Conservation (phyloP, 2,329 filamentous ascomycete species). For the Aspergillus tanneri region DNA sequence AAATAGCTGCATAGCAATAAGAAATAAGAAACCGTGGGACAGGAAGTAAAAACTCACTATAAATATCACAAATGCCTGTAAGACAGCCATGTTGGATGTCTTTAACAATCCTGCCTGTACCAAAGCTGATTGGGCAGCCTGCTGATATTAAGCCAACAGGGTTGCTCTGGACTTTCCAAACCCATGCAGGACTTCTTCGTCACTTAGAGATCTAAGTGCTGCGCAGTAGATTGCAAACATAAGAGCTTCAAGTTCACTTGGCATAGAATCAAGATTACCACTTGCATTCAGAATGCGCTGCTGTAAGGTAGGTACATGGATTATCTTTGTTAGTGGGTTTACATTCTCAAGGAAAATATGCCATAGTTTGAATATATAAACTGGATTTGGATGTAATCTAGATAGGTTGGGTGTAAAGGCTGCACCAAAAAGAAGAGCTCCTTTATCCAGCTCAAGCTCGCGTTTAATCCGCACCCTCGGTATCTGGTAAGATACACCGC, state of each 20-base stretch:
- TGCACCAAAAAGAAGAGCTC: too few relatives aligned
- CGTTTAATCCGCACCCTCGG: background rate
- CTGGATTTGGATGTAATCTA: slow-evolving; percentile 23
- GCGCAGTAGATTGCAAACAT: slow-evolving; percentile 67
- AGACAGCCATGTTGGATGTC: slow-evolving; percentile 45
- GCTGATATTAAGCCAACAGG: slow-evolving; percentile 41
- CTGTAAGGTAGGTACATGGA: slow-evolving; percentile 65
- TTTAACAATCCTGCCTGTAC: slow-evolving; percentile 35
- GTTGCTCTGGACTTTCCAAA: slow-evolving; percentile 31
- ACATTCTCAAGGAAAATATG: slow-evolving; percentile 68
- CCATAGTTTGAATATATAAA: slow-evolving; percentile 51
- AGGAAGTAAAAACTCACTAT: slow-evolving; percentile 31
- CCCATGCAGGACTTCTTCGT: slow-evolving; percentile 51
- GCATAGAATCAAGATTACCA: slow-evolving; percentile 55
- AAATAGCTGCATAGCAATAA: slow-evolving; percentile 15
- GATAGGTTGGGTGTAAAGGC: slow-evolving; percentile 1
- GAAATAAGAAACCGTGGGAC: background rate
- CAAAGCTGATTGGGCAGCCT: slow-evolving; percentile 43
- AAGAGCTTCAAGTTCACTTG: slow-evolving; percentile 61
- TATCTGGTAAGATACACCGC: background rate
- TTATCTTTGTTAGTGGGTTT: slow-evolving; percentile 66
- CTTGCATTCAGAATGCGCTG: slow-evolving; percentile 61
- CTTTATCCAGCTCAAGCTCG: slow-evolving; percentile 1
- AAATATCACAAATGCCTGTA: slow-evolving; percentile 50
- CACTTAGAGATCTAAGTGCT: slow-evolving; percentile 55